phyloP scores from a whole-genome alignment of 345 rosid species.

The Turritis glabra region DNA sequence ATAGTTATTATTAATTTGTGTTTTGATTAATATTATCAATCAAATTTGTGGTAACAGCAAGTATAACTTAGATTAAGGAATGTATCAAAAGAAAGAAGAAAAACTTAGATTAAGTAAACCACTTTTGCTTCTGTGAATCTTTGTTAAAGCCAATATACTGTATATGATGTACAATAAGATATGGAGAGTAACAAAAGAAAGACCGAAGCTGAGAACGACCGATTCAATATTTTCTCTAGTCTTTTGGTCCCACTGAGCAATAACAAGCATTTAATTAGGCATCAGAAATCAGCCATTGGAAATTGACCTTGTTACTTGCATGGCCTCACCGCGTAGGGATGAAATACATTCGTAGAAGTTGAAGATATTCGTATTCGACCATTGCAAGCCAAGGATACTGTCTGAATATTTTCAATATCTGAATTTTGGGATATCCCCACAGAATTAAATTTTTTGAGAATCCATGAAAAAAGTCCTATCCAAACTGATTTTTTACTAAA shows the following conservation, averaged over 20 bases:
- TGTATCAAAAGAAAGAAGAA: too few species aligned
- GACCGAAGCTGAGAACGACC: conserved; percentile 16
- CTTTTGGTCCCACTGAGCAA: conserved; percentile 5
- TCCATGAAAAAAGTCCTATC: neutral
- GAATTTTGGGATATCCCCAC: neutral
- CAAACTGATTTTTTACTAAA: neutral
- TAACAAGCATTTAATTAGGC: conserved; percentile 12
- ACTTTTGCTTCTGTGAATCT: too few species aligned
- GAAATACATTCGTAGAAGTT: neutral
- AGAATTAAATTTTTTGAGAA: too few species aligned
- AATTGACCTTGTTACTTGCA: conserved; percentile 18
- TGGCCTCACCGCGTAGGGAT: conserved; percentile 12
- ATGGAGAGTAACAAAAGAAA: conserved; percentile 19
- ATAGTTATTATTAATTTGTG: too few species aligned
- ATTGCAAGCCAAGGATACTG: too few species aligned
- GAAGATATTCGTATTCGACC: neutral
- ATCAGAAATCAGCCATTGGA: conserved; percentile 16
- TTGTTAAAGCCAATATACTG: neutral
- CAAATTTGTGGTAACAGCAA: too few species aligned
- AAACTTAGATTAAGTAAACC: too few species aligned
- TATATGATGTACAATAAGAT: too few species aligned
- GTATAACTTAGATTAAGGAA: too few species aligned
- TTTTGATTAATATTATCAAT: too few species aligned
- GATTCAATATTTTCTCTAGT: neutral
- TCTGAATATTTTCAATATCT: neutral